Evolutionary conservation across 805 yeast species (phyloP), one percentile per base, ranked within the genome.

Genomic region (Dipodascus geniculatus): DNA sequence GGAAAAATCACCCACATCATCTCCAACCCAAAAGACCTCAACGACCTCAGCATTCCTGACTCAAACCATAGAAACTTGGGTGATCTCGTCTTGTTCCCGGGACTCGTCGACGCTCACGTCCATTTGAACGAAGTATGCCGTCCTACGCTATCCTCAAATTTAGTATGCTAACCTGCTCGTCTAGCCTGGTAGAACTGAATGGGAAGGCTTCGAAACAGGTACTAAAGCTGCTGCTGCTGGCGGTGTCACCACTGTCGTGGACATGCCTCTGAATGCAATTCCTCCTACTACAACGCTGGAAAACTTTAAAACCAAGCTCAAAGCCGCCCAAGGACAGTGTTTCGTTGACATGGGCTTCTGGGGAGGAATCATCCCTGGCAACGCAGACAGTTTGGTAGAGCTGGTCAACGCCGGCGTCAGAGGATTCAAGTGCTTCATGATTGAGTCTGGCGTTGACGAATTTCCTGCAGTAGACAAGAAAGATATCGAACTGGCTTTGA

Each of bases 191-290:
- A 74, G 97, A 61, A 90, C 97, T 0, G 96, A 89, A 57, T 90
- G 98, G 98, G 98, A 90, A 68, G 98, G 98, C 1, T 90, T 91
- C 66, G 96, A 82, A n/a, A 85, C 96, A 0, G 98, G 98, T 0
- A 90, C 98, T 0, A 83, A 83, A 65, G 86, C 96, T 1, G 97
- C 97, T 0, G 95, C 95, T 0, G 76, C 90, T 11, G 98, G 98
- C 17, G 98, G 98, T 55, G 97, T 90, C 50, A 90, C 98, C 22
- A 89, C 96, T 0, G 95, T 90, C 19, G 78, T 90, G 19, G 98
- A 90, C 66, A 90, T 90, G 98, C 98, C 98, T 0, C 72, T 90
- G 64, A 90, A 90, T 68, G 96, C 96, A 2, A 82, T 90, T 49
- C 98, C 98, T 0, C 97, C 98, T 28, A 90, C 97, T 0, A 91